These are phyloP conservation scores for Yarrowia sp. DNA, from an alignment of 805 yeast genomes.

Conservation along the genomic window DNA sequence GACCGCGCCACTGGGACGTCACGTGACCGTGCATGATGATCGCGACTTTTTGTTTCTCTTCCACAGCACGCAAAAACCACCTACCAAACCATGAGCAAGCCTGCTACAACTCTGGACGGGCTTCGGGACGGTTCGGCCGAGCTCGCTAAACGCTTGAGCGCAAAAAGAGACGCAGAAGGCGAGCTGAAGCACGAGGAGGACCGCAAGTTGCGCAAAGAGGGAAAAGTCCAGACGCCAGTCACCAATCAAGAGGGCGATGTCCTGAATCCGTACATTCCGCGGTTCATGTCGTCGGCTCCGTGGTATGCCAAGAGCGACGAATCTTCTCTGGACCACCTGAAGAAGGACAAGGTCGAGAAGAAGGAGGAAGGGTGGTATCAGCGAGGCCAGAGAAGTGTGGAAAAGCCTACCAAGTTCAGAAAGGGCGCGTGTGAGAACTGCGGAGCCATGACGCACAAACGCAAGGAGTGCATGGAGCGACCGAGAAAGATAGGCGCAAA, in stretches of 20 bases:
- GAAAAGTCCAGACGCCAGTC: not conserved
- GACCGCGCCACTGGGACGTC: too few relatives aligned
- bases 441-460: constrained; percentile 51
- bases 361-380: constrained; percentile 36
- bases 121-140: constrained; percentile 24
- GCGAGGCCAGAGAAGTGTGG: constrained; percentile 36
- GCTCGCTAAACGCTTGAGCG: not conserved
- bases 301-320: constrained; percentile 37
- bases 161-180: constrained; percentile 15
- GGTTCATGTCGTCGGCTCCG: constrained; percentile 38
- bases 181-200: constrained; percentile 22
- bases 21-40: too few relatives aligned
- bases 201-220: constrained; percentile 2
- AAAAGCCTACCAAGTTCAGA: constrained; percentile 36
- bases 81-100: constrained; percentile 4
- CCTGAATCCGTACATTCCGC: constrained; percentile 41
- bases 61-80: too few relatives aligned
- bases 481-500: constrained; percentile 47
- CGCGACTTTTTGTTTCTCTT: not conserved
- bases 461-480: constrained; percentile 57
- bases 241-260: constrained; percentile 32
- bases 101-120: constrained; percentile 17
- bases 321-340: constrained; percentile 36
- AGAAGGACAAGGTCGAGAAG: constrained; percentile 30
- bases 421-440: constrained; percentile 56